Base-by-base conservation (phyloP, 345 rosid species). In the Brassica nigra region DNA sequence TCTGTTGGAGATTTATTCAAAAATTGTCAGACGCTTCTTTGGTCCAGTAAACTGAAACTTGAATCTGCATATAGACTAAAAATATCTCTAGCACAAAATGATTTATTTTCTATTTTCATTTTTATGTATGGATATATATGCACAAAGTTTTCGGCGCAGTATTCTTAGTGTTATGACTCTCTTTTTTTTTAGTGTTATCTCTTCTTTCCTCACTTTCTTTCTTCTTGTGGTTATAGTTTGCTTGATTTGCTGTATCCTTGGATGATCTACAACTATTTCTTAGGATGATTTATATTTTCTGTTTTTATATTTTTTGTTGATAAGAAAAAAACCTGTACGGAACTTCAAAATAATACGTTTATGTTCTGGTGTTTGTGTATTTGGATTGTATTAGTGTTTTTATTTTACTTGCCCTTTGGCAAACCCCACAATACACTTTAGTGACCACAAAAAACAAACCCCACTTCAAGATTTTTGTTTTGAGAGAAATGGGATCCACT, bases 371-470 rank as follows among this genome's bases (percentile, higher is more conserved):
- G 69, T 74, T 44, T 74, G 74, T 66, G 70, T 79, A 61, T 79
- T 59, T 73, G 69, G 72, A 47, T 37, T 8, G 73, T 67, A 73
- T 23, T 57, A 42, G 66, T 42, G 66, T 49, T 42, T 73, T 57
- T 73, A 29, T 73, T 68, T 68, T 61, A 68, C 70, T 80, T 75
- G 83, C 54, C 79, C 71, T 63, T 80, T 75, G 79, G 83, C 54
- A 14, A 80, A 80, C 76, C 79, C 83, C 63, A 80, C 83, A 75
- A 30, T 80, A 70, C 83, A 80, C 76, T 80, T 80, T 80, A 75
- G 76, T 69, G 76, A 75, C 82, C 82, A 79, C 82, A 79, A 68
- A 67, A 79, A 79, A 79, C 74, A 74, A 59, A 67, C 63, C 57
- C 66, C 58, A n/a, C 70, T 59, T n/a, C 70, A 67, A 42, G 6